Evolutionary conservation across 176 grass and related monocot species (phyloP), one percentile per base, ranked within the genome.

Genomic region (Oryza brachyantha): DNA sequence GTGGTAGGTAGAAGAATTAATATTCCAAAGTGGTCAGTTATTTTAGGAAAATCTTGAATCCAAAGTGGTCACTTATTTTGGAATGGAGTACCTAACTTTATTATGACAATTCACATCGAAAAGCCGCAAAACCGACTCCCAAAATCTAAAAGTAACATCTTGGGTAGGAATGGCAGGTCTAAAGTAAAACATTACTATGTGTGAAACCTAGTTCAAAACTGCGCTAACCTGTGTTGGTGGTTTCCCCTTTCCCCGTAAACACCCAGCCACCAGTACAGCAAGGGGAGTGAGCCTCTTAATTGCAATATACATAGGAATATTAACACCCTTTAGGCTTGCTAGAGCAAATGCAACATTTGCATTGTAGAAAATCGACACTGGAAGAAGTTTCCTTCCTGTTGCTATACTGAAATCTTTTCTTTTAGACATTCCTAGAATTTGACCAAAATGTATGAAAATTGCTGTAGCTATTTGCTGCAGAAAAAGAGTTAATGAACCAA

Each of bases 281-380:
- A 98, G 95, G 34, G 95, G 95, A 8, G 95, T 98, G 65, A 94
- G 88, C 74, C 95, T 92, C 83, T 98, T 98, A 43, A 97, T 80
- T n/a, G 95, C 95, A 83, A 97, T 97, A 70, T 97, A 97, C 95
- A 97, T 97, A 78, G 95, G 95, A 61, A 97, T 97, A 78, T 97
- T 97, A 63, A 97, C 85, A 36, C 95, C 95, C 81, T 97, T 94
- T 81, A 97, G 77, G 85, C 95, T 97, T 36, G 95, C 95, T 16
- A 97, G 60, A 77, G 95, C 95, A 74, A 97, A 97, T n/a, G 87
- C 95, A 32, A 97, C 95, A 85, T 97, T 97, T 34, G 95, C 95
- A 83, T 97, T 97, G 81, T 97, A 97, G 73, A 97, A 97, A 42
- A 97, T 59, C 3, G 95, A 97, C 24, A 97, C 6, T 0, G 92